Conservation (phyloP, 192 early-diverging fungal species). For the Hyaloraphidium curvatum region DNA sequence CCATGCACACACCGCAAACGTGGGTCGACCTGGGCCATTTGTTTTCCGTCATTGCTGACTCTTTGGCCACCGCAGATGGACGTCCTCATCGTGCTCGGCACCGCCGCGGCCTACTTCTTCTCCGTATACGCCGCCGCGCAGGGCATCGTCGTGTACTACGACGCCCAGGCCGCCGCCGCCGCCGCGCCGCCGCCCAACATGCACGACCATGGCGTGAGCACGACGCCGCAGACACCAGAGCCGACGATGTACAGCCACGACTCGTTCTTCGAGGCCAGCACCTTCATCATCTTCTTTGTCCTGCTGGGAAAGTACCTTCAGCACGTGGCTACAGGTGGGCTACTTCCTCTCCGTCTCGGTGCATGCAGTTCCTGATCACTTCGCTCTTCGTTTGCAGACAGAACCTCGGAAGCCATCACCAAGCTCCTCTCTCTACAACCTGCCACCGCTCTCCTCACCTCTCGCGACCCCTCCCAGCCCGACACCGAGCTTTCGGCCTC, state of each 20-base stretch:
- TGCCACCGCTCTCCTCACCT: conserved; percentile 39
- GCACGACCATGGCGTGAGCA: too few relatives aligned
- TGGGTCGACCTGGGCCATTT: conserved; percentile 8
- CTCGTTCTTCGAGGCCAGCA: conserved; percentile 53
- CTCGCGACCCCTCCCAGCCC: background rate
- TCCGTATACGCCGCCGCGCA: conserved; percentile 27
- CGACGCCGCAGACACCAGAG: too few relatives aligned
- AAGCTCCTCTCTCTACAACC: conserved; percentile 58
- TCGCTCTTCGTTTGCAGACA: conserved; percentile 7
- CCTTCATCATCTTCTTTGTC: conserved; percentile 63
- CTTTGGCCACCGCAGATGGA: conserved; percentile 35
- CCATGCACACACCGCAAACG: conserved; percentile 40
- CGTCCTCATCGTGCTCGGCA: conserved; percentile 52
- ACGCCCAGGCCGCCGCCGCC: background rate
- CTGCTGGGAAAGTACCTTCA: conserved; percentile 66
- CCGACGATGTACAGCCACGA: too few relatives aligned
- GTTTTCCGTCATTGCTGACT: background rate
- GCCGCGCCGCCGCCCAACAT: background rate
- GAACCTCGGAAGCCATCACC: conserved; percentile 54
- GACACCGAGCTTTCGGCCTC: conserved; percentile 3
- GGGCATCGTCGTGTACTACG: background rate
- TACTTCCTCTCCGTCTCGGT: too few relatives aligned
- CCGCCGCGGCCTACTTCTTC: conserved; percentile 47
- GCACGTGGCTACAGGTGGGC: conserved; percentile 48
- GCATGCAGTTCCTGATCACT: too few relatives aligned